Percentiles rank a stretch among this genome's conserved stretches.
Conservation (phyloP, 2,329 filamentous ascomycete species). For the Diatrype stigma region DNA sequence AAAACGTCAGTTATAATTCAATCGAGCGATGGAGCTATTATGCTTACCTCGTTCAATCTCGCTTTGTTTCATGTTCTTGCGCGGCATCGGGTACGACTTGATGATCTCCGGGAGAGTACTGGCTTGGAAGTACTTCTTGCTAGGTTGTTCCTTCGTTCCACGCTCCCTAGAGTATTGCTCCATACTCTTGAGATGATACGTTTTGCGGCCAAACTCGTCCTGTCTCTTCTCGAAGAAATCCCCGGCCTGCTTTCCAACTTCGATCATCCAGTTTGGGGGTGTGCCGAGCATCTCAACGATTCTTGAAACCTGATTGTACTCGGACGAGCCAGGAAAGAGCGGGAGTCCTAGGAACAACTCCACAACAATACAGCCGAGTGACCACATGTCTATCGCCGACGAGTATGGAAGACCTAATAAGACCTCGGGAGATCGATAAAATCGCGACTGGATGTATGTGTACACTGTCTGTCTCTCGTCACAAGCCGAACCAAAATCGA, state of each 20-base stretch:
- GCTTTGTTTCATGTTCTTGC: constrained; percentile 98
- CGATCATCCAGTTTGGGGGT: constrained; percentile 97
- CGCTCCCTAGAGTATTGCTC: constrained; percentile 96
- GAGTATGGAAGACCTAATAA: constrained; percentile 94
- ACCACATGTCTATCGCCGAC: constrained; percentile 99
- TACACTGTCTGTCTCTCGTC: constrained; percentile 98
- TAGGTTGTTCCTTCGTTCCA: constrained; percentile 94
- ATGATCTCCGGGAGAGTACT: constrained; percentile 95
- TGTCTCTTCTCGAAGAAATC: constrained; percentile 93
- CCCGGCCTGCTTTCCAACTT: constrained; percentile 95
- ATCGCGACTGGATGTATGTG: constrained; percentile 97
- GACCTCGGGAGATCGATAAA: constrained; percentile 96
- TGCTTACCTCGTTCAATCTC: constrained; percentile 88
- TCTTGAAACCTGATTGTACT: constrained; percentile 96
- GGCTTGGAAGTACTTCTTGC: constrained; percentile 98
- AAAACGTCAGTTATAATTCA: constrained; percentile 8
- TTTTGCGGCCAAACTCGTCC: constrained; percentile 89
- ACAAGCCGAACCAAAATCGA: constrained; percentile 97
- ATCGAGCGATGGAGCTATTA: constrained; percentile 11
- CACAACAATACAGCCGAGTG: constrained; percentile 94
- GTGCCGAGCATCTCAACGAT: constrained; percentile 98
- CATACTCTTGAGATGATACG: constrained; percentile 92
- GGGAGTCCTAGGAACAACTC: constrained; percentile 94
- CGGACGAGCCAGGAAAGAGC: constrained; percentile 92
- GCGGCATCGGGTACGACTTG: constrained; percentile 94